Conservation (phyloP, 202 grass and related monocot genomes). For the Eragrostis tef region DNA sequence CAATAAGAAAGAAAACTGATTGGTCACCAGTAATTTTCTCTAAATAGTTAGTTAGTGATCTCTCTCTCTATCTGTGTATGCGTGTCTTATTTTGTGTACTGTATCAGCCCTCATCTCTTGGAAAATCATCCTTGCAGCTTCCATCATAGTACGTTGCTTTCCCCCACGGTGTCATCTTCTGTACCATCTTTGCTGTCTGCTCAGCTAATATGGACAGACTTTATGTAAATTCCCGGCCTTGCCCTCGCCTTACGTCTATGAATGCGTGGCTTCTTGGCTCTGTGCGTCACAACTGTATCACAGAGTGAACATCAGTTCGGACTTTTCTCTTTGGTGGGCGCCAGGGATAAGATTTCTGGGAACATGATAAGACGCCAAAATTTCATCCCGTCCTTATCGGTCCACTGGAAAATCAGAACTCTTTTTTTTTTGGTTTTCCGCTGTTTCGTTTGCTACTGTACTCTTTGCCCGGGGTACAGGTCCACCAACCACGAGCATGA, state of each 20-base stretch:
- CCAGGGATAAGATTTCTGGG: constrained; percentile 30
- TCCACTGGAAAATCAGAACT: not conserved
- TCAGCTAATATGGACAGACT: constrained; percentile 11
- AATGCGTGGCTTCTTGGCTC: constrained; percentile 17
- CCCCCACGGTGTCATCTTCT: not conserved
- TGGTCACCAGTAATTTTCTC: not conserved
- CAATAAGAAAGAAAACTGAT: not conserved
- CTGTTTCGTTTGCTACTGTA: not conserved
- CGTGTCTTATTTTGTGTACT: not conserved
- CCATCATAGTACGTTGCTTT: not conserved
- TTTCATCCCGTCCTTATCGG: constrained; percentile 34
- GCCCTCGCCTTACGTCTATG: not conserved
- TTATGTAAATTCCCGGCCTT: constrained; percentile 7
- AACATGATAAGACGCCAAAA: constrained; percentile 2
- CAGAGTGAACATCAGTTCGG: not conserved
- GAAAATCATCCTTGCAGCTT: not conserved
- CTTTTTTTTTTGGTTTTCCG: not conserved
- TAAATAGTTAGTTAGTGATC: not conserved
- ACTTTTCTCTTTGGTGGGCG: not conserved
- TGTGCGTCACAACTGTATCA: constrained; percentile 29
- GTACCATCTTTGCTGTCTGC: not conserved
- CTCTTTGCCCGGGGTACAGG: not conserved
- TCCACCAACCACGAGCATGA: not conserved
- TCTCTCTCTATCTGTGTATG: not conserved
- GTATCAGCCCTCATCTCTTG: not conserved